Base-by-base conservation (phyloP, 495 filamentous ascomycete species). In the Geoglossum glabrum region DNA sequence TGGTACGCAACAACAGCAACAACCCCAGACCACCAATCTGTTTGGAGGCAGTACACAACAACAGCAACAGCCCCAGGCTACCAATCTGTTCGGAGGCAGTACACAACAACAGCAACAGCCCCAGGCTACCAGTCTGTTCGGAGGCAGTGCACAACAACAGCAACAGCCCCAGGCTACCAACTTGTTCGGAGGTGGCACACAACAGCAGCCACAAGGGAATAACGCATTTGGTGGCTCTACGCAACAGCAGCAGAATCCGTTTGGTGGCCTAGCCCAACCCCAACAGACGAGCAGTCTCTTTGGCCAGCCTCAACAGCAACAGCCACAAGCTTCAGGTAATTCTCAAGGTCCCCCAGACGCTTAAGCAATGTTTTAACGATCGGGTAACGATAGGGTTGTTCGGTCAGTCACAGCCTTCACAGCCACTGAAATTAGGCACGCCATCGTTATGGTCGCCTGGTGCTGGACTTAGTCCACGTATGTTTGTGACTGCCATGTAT, bases 391-490 rank as follows among this genome's bases (percentile, higher is more conserved):
- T 45, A 45, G 40, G 40, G 3, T 17, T 7, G 36, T 40, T 40
- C 36, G 36, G 36, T 17, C 36, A 40, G 13, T 40, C 36, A 17
- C 36, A 52, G n/a, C 26, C 26, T 25, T 1, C 21, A 9, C 49
- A 56, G 23, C 54, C 25, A 38, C 54, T 38, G 27, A 52, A 28
- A 21, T 21, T 45, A 52, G 49, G 49, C 49, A 52, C 49, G 4
- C 71, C 71, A n/a, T 73, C 72, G 38, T 57, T 76, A 49, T 76
- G 74, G 74, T 71, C 70, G 25, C 72, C 74, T 13, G 73, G 72
- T 26, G 70, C 71, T 51, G 71, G 70, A 21, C 69, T 75, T 21
- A 73, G 19, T 21, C 25, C 30, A 11, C 52, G 59, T 57, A 36
- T 38, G 59, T 58, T 31, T 49, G 36, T n/a, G 19, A n/a, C 43